Conservation (phyloP, 495 filamentous ascomycete genomes). For the Tuber indicum region DNA sequence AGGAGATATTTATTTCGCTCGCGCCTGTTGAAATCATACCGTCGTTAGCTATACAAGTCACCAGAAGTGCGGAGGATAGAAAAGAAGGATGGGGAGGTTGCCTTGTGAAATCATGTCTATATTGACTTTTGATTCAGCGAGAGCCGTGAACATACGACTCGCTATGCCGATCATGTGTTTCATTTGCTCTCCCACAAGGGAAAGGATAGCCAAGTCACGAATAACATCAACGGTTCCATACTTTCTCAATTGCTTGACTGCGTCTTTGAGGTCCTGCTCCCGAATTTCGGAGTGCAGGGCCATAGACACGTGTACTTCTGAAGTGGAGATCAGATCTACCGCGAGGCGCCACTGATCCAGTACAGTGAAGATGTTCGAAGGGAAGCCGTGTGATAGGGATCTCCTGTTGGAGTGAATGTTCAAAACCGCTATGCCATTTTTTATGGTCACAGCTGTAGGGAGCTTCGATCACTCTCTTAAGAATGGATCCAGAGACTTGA, state of each 20-base stretch:
- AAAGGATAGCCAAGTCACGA: conserved; percentile 84
- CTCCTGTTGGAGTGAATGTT: conserved; percentile 97
- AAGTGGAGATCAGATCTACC: conserved; percentile 89
- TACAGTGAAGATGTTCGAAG: conserved; percentile 83
- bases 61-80: conserved; percentile 4
- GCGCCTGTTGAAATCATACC: conserved; percentile 51
- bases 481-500: conserved; percentile 16
- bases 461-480: conserved; percentile 55
- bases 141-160: conserved; percentile 83
- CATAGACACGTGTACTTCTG: conserved; percentile 94
- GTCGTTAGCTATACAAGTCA: conserved; percentile 2
- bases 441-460: conserved; percentile 94
- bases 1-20: conserved; percentile 98
- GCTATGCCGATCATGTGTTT: conserved; percentile 92
- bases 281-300: conserved; percentile 56
- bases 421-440: conserved; percentile 86
- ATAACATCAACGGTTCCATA: conserved; percentile 86
- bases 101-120: conserved; percentile 98
- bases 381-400: conserved; percentile 82
- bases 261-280: conserved; percentile 56
- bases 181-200: conserved; percentile 87
- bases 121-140: conserved; percentile 85
- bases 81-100: conserved; percentile 38
- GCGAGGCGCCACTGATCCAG: conserved; percentile 74
- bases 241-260: conserved; percentile 63